Base-by-base conservation (phyloP, 2,329 filamentous ascomycete genomes). In the Trichoderma sp. region DNA sequence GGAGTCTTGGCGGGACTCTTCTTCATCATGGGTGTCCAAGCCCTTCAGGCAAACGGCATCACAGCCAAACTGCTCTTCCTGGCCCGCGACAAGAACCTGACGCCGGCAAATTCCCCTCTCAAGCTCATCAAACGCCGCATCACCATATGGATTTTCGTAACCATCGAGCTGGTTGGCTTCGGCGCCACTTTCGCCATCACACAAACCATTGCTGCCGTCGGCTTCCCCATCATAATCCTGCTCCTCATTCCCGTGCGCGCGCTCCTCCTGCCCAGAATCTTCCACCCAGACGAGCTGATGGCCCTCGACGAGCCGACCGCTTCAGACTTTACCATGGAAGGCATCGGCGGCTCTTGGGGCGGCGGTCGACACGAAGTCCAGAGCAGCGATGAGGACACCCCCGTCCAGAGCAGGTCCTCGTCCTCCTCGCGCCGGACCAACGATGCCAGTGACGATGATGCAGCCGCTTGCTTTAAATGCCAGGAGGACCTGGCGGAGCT, bases 11-110 rank as follows among this genome's bases (percentile, higher is more conserved):
- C 91, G 0, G 92, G 92, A 0, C 84, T 95, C 30, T 95, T 95
- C 83, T 94, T 94, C 80, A 87, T 93, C 76, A 94, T 95, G 92
- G 92, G 91, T 52, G 84, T 92, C 70, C 90, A 94, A 80, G 91
- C 91, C 3, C 86, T 95, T 37, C 86, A 89, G 75, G 89, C 81
- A 28, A 95, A 95, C 76, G 91, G 91, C 26, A 92, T 95, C 76
- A 94, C 91, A 0, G 81, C 85, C 70, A 94, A 94, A 78, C 77
- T 94, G 10, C 77, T 93, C 26, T 94, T 92, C 77, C 83, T 95
- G 1, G 79, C 83, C 1, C 86, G 88, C 71, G 92, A 95, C 78
- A 81, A 78, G 59, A 77, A 83, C 5, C 82, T 94, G n/a, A 92
- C 90, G 0, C 82, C 85, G 3, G 75, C 82, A 0, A 80, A 80